Evolutionary conservation across 2,329 filamentous ascomycete species (phyloP).

Genomic region (Talaromyces atroroseus): DNA sequence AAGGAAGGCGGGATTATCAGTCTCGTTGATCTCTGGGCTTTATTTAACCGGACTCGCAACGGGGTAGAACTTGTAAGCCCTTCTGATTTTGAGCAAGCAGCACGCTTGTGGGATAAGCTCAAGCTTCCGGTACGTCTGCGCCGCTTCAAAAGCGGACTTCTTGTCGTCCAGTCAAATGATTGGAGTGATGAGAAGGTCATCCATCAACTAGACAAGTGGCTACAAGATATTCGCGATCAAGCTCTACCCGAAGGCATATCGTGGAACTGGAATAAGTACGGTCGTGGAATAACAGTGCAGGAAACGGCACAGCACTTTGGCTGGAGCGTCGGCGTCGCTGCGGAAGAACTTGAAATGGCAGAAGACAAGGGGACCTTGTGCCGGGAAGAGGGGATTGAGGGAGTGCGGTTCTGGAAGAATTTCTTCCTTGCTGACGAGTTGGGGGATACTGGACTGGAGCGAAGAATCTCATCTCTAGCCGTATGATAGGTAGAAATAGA

Average conservation of each 20-base stretch:
- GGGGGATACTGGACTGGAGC: slow-evolving; percentile 1
- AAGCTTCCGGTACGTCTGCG: slow-evolving; percentile 80
- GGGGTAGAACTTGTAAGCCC: slow-evolving; percentile 94
- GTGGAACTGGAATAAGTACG: slow-evolving; percentile 75
- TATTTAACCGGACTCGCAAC: slow-evolving; percentile 88
- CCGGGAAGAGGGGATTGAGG: slow-evolving; percentile 86
- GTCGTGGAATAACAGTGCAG: slow-evolving; percentile 80
- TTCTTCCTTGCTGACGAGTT: slow-evolving; percentile 2
- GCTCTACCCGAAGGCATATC: slow-evolving; percentile 59
- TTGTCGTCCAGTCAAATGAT: slow-evolving; percentile 84
- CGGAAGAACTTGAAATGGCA: slow-evolving; percentile 94
- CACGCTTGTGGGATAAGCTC: slow-evolving; percentile 79
- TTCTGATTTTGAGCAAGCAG: slow-evolving; percentile 84
- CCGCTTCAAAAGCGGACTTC: slow-evolving; percentile 86
- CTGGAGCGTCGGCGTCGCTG: slow-evolving; percentile 94
- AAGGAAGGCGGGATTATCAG: slow-evolving; percentile 83
- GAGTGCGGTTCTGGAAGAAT: slow-evolving; percentile 90
- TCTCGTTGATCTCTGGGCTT: slow-evolving; percentile 84
- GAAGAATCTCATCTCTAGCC: slow-evolving; percentile 7
- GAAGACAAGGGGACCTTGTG: slow-evolving; percentile 85
- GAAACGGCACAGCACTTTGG: slow-evolving; percentile 85
- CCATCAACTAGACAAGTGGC: slow-evolving; percentile 67
- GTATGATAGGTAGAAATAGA: slow-evolving; percentile 2
- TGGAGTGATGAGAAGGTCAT: slow-evolving; percentile 89
- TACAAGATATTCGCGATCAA: slow-evolving; percentile 64